These are phyloP conservation scores for Bathelium albidoporum DNA, from an alignment of 495 filamentous ascomycete genomes.

Conservation along the genomic window DNA sequence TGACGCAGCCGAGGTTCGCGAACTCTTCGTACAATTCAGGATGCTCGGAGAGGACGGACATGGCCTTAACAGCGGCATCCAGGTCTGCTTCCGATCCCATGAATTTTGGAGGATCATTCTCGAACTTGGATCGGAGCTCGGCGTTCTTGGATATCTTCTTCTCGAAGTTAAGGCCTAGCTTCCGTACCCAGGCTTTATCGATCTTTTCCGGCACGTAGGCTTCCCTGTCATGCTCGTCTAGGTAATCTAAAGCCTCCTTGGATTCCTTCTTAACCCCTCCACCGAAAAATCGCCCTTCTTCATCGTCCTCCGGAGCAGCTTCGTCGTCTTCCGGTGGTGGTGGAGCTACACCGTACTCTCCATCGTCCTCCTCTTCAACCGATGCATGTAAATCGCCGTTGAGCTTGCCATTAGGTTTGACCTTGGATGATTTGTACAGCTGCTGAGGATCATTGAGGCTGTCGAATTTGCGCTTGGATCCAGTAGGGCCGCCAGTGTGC, in stretches of 20 bases:
- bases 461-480: slow-evolving; percentile 34
- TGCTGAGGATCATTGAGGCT: slow-evolving; percentile 29
- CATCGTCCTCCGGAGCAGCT: slow-evolving; percentile 54
- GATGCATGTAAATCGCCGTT: slow-evolving; percentile 49
- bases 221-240: slow-evolving; percentile 59
- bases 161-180: slow-evolving; percentile 76
- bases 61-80: slow-evolving; percentile 77
- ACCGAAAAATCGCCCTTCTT: slow-evolving; percentile 91
- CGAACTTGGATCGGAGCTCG: slow-evolving; percentile 82
- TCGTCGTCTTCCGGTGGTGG: slow-evolving; percentile 51
- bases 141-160: slow-evolving; percentile 85
- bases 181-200: slow-evolving; percentile 72
- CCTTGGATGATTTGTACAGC: slow-evolving; percentile 80
- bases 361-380: slow-evolving; percentile 48
- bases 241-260: slow-evolving; percentile 78
- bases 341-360: slow-evolving; percentile 54
- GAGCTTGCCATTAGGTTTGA: slow-evolving; percentile 48
- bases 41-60: slow-evolving; percentile 82
- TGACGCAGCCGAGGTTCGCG: slow-evolving; percentile 63
- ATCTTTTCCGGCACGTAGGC: slow-evolving; percentile 59
- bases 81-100: slow-evolving; percentile 84
- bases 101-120: slow-evolving; percentile 73
- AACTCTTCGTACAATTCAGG: slow-evolving; percentile 79
- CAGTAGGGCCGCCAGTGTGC: slow-evolving; percentile 19
- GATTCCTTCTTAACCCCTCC: slow-evolving; percentile 76